These are phyloP conservation scores for Cladochytrium replicatum DNA, from an alignment of 192 early-diverging fungal species.

Conservation along the genomic window DNA sequence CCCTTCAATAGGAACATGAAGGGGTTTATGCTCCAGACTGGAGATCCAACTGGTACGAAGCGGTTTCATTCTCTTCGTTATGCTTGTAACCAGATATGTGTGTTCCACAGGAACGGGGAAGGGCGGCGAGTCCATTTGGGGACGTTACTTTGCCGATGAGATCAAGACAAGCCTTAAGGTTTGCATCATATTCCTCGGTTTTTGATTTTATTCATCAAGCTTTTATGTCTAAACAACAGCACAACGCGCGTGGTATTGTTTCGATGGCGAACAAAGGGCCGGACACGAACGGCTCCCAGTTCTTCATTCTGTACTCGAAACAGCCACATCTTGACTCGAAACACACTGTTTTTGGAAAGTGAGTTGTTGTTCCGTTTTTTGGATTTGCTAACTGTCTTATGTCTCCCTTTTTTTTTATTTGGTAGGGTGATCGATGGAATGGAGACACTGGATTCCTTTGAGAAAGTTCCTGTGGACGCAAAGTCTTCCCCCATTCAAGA, in stretches of 20 bases:
- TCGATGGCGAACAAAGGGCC: conserved; percentile 91
- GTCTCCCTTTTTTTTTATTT: conserved; percentile 3
- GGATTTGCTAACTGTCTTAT: background rate
- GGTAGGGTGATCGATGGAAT: conserved; percentile 73
- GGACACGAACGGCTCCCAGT: conserved; percentile 60
- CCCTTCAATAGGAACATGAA: too few species aligned
- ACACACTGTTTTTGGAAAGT: conserved; percentile 85
- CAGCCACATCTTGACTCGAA: conserved; percentile 84
- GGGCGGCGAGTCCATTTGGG: conserved; percentile 40
- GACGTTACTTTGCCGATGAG: conserved; percentile 37
- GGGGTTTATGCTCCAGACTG: conserved; percentile 44
- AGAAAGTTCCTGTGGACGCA: conserved; percentile 75
- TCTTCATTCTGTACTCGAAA: conserved; percentile 82
- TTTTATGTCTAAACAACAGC: conserved; percentile 44
- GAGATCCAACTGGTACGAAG: background rate
- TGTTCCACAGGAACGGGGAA: conserved; percentile 41
- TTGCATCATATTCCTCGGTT: background rate
- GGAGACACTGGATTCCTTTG: conserved; percentile 77
- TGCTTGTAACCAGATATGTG: conserved; percentile 12
- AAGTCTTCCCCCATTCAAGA: conserved; percentile 73
- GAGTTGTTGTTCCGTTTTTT: conserved; percentile 11
- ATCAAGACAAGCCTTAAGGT: conserved; percentile 25
- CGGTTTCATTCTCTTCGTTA: background rate
- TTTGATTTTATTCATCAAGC: background rate
- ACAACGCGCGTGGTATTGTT: conserved; percentile 77